Percentiles rank a stretch among this genome's conserved stretches.
These are phyloP conservation scores for Blastobotrys arbuscula DNA, from an alignment of 1,139 yeast genomes.

Conservation along the genomic window DNA sequence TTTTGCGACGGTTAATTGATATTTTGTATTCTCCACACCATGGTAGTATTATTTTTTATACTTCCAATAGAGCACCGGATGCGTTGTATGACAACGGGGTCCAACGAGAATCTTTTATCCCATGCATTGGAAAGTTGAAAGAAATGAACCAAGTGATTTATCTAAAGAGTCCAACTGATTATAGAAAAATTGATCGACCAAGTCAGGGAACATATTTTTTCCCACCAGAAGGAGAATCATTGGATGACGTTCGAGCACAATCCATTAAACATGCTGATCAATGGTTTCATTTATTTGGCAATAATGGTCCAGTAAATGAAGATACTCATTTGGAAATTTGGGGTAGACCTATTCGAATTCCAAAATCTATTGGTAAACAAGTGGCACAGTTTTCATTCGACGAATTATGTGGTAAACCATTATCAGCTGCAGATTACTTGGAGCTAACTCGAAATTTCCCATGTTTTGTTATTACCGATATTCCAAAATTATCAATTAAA, in stretches of 20 bases:
- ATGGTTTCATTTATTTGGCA: slow-evolving; percentile 78
- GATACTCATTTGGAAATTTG: slow-evolving; percentile 57
- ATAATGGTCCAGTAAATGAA: slow-evolving; percentile 39
- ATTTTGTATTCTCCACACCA: slow-evolving; percentile 57
- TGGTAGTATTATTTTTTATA: slow-evolving; percentile 85
- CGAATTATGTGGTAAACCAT: slow-evolving; percentile 77
- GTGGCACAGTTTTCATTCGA: slow-evolving; percentile 89
- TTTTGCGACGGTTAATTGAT: slow-evolving; percentile 65
- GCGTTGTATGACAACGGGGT: slow-evolving; percentile 90
- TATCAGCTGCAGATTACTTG: slow-evolving; percentile 95
- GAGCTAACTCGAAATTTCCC: slow-evolving; percentile 73
- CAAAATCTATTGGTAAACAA: slow-evolving; percentile 64
- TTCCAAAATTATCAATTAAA: slow-evolving; percentile 73
- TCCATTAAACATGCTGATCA: slow-evolving; percentile 58
- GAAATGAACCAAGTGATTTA: slow-evolving; percentile 68
- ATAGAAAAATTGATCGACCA: slow-evolving; percentile 83
- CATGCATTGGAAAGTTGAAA: slow-evolving; percentile 80
- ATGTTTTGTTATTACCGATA: slow-evolving; percentile 81
- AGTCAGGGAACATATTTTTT: slow-evolving; percentile 71
- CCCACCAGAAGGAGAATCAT: slow-evolving; percentile 41
- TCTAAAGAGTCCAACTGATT: slow-evolving; percentile 88
- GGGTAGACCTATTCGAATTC: slow-evolving; percentile 81
- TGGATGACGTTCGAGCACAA: slow-evolving; percentile 48
- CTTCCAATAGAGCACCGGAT: slow-evolving; percentile 92
- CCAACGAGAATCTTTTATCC: slow-evolving; percentile 84